These are phyloP conservation scores for Trametes villosa DNA, from an alignment of 768 basidiomycete genomes.

Conservation along the genomic window DNA sequence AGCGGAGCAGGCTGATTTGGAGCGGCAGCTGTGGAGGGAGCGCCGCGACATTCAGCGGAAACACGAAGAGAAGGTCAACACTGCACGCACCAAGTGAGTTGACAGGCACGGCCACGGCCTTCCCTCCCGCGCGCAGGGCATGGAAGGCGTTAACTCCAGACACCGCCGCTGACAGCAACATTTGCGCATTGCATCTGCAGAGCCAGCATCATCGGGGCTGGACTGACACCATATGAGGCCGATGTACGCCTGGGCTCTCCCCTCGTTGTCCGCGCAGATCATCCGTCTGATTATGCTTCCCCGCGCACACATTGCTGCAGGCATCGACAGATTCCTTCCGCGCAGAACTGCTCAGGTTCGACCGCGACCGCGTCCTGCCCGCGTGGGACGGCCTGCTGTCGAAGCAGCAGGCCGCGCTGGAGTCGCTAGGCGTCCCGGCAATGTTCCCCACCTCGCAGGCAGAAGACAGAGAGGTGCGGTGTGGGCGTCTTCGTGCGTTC, in stretches of 20 bases:
- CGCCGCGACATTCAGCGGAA: conserved; percentile 62
- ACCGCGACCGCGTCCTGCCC: conserved; percentile 65
- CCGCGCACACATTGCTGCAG: conserved; percentile 44
- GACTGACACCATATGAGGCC: conserved; percentile 70
- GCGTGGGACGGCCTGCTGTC: conserved; percentile 79
- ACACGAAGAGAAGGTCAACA: conserved; percentile 73
- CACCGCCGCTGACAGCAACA: no score
- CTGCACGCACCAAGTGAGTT: conserved; percentile 67
- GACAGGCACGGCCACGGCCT: not conserved
- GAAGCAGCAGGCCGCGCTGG: conserved; percentile 70
- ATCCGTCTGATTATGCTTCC: conserved; percentile 7
- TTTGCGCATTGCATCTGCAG: conserved; percentile 40
- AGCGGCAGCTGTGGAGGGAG: conserved; percentile 70
- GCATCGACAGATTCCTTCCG: conserved; percentile 66
- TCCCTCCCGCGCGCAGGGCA: not conserved
- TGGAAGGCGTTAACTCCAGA: no score
- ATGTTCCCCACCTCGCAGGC: conserved; percentile 64
- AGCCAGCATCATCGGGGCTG: conserved; percentile 66
- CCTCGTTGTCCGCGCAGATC: conserved; percentile 10
- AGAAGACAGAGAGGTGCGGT: conserved; percentile 58
- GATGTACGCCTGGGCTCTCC: conserved; percentile 47
- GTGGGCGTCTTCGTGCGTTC: conserved; percentile 21
- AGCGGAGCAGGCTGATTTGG: conserved; percentile 70
- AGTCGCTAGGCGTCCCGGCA: conserved; percentile 63
- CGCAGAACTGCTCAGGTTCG: conserved; percentile 69